Conservation (phyloP, 2,329 filamentous ascomycete species). For the Pseudogymnoascus sp. region DNA sequence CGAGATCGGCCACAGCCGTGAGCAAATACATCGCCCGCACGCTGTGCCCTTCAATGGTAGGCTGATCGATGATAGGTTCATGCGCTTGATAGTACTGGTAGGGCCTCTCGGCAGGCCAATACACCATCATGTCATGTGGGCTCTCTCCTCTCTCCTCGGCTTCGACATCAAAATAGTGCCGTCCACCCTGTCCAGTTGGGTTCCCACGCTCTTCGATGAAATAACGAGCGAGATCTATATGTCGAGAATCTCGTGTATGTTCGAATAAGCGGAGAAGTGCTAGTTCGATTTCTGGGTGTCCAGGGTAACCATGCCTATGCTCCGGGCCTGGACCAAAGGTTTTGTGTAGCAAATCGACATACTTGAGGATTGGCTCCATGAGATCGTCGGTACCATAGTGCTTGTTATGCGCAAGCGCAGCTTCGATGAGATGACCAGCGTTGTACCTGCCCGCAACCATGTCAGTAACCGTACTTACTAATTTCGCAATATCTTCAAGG, state of each 20-base stretch:
- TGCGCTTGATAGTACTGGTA: slow-evolving; percentile 54
- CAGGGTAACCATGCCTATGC: slow-evolving; percentile 54
- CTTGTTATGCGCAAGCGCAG: slow-evolving; percentile 49
- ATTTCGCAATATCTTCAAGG: not conserved
- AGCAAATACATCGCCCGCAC: slow-evolving; percentile 57
- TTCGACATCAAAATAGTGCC: slow-evolving; percentile 52
- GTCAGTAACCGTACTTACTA: not conserved
- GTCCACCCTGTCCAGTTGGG: slow-evolving; percentile 40
- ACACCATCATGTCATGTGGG: slow-evolving; percentile 41
- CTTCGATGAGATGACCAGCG: slow-evolving; percentile 56
- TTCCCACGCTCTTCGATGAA: slow-evolving; percentile 55
- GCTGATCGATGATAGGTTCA: slow-evolving; percentile 46
- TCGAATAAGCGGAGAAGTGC: slow-evolving; percentile 42
- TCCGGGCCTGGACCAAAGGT: slow-evolving; percentile 45
- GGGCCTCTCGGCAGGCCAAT: slow-evolving; percentile 38
- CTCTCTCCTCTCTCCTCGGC: slow-evolving; percentile 44
- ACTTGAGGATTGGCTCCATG: slow-evolving; percentile 47
- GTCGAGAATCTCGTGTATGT: slow-evolving; percentile 33
- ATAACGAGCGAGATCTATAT: slow-evolving; percentile 46
- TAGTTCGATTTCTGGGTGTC: slow-evolving; percentile 51
- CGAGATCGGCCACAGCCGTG: slow-evolving; percentile 51
- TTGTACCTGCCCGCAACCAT: slow-evolving; percentile 42
- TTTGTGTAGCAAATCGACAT: slow-evolving; percentile 45
- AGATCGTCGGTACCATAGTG: slow-evolving; percentile 47
- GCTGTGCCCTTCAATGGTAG: slow-evolving; percentile 51